Conservation (phyloP, 306 rosid species). For the Comarum palustre region DNA sequence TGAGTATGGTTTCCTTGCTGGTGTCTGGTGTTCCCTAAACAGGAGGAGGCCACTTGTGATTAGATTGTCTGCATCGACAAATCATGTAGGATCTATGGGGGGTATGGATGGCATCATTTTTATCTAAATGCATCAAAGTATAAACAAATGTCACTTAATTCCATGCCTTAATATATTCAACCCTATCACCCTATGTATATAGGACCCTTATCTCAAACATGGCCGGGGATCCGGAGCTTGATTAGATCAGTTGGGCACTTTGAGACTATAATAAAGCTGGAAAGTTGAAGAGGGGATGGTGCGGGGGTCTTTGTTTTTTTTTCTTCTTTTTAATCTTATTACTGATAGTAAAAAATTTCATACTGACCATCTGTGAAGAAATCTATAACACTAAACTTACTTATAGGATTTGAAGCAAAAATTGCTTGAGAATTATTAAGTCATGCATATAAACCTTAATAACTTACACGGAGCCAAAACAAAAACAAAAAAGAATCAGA, state of each 20-base stretch:
- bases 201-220: neutral
- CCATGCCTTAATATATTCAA: neutral
- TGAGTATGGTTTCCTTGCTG: slow-evolving; percentile 21
- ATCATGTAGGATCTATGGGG: slow-evolving; percentile 24
- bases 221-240: neutral
- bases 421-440: neutral
- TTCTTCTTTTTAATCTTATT: neutral
- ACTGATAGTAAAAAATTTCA: neutral
- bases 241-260: neutral
- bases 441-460: neutral
- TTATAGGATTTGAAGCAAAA: neutral
- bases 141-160: neutral
- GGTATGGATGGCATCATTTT: slow-evolving; percentile 1
- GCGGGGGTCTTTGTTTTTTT: neutral
- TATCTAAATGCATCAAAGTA: neutral
- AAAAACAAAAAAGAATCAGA: neutral
- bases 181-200: neutral
- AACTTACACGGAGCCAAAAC: neutral
- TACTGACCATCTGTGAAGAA: neutral
- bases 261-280: neutral
- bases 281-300: neutral
- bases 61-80: slow-evolving; percentile 44
- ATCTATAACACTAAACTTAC: neutral
- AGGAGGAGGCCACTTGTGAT: slow-evolving; percentile 39
- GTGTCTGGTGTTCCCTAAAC: slow-evolving; percentile 65